Conservation (phyloP, 2,329 filamentous ascomycete species). For the Neopestalotiopsis sp. region DNA sequence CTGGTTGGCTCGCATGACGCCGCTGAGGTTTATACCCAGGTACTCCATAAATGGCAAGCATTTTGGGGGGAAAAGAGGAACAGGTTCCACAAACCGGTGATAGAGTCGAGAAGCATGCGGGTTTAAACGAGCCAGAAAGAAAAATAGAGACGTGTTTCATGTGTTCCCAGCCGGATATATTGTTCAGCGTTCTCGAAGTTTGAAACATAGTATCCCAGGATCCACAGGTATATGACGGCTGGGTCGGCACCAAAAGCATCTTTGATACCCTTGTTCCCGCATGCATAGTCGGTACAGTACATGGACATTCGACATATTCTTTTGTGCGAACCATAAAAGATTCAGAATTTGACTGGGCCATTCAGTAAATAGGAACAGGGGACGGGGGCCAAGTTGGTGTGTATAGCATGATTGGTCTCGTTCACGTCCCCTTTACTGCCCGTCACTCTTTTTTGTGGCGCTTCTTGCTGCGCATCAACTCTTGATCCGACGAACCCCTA, state of each 20-base stretch:
- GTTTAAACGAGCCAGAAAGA: slow-evolving; percentile 6
- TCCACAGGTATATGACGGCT: slow-evolving; percentile 9
- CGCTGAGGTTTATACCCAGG: slow-evolving; percentile 15
- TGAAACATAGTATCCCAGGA: slow-evolving; percentile 13
- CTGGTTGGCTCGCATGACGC: slow-evolving; percentile 16
- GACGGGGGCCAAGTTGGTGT: background rate
- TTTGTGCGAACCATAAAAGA: background rate
- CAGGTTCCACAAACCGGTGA: background rate
- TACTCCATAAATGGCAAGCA: too few species aligned
- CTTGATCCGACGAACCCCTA: slow-evolving; percentile 4
- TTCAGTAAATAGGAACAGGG: background rate
- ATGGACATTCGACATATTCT: background rate
- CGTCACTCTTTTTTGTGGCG: too few species aligned
- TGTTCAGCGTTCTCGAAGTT: slow-evolving; percentile 15
- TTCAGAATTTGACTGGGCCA: background rate
- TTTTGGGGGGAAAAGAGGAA: background rate
- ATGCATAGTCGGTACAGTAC: background rate
- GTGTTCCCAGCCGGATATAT: slow-evolving; percentile 6
- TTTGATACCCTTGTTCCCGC: background rate
- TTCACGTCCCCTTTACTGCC: slow-evolving; percentile 7
- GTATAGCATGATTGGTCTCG: background rate
- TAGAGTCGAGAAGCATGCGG: background rate
- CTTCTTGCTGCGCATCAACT: too few species aligned
- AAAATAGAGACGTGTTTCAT: background rate
- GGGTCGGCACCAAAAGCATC: slow-evolving; percentile 13